Percentiles rank a stretch among this genome's conserved stretches.
Evolutionary conservation across 2,329 filamentous ascomycete species (phyloP).

Genomic region (Venturia asperata): DNA sequence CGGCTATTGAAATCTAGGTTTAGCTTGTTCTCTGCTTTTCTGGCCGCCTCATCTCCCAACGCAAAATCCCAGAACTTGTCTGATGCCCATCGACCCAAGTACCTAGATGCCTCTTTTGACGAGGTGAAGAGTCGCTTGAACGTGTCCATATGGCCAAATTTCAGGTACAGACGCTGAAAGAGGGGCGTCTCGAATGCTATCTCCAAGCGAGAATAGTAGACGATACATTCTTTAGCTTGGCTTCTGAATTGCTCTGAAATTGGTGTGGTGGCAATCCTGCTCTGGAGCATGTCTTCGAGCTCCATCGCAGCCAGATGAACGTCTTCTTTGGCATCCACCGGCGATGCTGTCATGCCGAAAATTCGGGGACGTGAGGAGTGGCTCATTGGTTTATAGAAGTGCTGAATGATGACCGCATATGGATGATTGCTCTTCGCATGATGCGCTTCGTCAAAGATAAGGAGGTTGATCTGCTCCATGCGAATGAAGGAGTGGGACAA

Average conservation of each 20-base stretch:
- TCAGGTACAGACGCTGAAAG: constrained; percentile 48
- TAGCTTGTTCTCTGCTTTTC: constrained; percentile 53
- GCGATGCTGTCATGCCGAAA: constrained; percentile 95
- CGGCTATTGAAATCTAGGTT: constrained; percentile 33
- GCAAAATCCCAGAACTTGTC: constrained; percentile 73
- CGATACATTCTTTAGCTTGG: constrained; percentile 52
- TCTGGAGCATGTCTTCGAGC: constrained; percentile 70
- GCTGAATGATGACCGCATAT: constrained; percentile 82
- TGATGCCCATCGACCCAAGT: constrained; percentile 76
- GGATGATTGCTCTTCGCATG: constrained; percentile 91
- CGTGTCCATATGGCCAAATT: constrained; percentile 45
- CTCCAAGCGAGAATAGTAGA: constrained; percentile 48
- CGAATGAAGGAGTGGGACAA: constrained; percentile 70
- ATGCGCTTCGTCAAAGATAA: constrained; percentile 95
- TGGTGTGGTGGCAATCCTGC: constrained; percentile 65
- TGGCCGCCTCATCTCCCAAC: constrained; percentile 55
- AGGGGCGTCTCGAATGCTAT: constrained; percentile 57
- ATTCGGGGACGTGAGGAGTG: constrained; percentile 59
- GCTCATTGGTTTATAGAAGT: constrained; percentile 60
- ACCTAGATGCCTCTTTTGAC: constrained; percentile 51
- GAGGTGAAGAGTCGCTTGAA: constrained; percentile 54
- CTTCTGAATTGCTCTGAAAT: constrained; percentile 56
- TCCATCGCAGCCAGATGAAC: constrained; percentile 60
- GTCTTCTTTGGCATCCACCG: constrained; percentile 75
- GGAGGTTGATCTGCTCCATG: constrained; percentile 77